Base-by-base conservation (phyloP, 495 filamentous ascomycete genomes). In the Tuber brumale region DNA sequence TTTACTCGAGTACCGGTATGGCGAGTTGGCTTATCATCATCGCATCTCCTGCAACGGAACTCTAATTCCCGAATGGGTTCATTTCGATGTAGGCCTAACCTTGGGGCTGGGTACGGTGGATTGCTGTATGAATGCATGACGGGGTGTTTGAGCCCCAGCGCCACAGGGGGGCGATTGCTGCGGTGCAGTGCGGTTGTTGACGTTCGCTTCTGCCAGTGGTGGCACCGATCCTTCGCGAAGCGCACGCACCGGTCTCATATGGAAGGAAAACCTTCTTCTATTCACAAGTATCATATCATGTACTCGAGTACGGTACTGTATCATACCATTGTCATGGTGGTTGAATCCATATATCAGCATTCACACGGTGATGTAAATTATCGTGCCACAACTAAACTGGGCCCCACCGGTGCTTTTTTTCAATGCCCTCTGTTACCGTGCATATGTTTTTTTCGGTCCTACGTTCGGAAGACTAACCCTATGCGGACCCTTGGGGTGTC, bases 31-130 rank as follows among this genome's bases (percentile, higher is more conserved):
- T 66, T 10, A 66, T 35, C 57, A 35, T 66, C 27, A 66, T 35
- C 57, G 14, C 57, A 66, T 19, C 27, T 66, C 57, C 57, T 66
- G 57, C 57, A 66, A 66, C 14, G 57, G 57, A 66, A 66, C 57
- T 66, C 57, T 61, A 31, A 61, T 61, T 61, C 51, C 51, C n/a
- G 27, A 61, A 31, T 31, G n/a, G 12, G 9, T 31, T 61, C n/a
- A 61, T 31, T 61, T 31, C 23, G 27, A 66, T 66, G 57, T 27
- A 35, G 12, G 57, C 0, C 57, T 35, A 66, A 66, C 57, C 57
- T 66, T 66, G 57, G 57, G 27, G 57, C 27, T 66, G 57, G 57
- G 57, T 66, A 61, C 3, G 0, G 57, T 35, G 6, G 27, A 10
- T 61, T 31, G 31, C 57, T 66, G 57, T 35, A 18, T 61, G n/a